Evolutionary conservation across 1,139 yeast genomes (phyloP).

Genomic region (Suhomyces chickasaworum): DNA sequence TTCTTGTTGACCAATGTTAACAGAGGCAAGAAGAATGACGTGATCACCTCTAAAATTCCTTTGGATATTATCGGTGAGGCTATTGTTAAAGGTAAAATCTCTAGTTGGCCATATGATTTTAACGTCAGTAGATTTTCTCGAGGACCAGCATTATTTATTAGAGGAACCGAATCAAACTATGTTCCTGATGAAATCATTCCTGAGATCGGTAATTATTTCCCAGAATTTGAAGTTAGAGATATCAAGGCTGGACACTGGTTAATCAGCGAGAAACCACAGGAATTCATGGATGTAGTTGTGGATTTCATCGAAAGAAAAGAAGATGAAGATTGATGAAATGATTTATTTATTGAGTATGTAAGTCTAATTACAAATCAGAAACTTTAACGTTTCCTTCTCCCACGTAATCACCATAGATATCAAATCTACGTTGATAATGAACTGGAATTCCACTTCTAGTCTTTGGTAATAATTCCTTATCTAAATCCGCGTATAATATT

Average conservation of each 20-base stretch:
- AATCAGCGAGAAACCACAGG: conserved; percentile 74
- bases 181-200: conserved; percentile 86
- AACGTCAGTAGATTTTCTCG: conserved; percentile 52
- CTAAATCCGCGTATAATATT: conserved; percentile 76
- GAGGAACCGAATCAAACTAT: conserved; percentile 77
- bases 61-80: conserved; percentile 65
- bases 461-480: conserved; percentile 59
- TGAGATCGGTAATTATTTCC: conserved; percentile 76
- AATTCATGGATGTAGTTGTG: conserved; percentile 58
- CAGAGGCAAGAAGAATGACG: conserved; percentile 42
- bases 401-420: conserved; percentile 73
- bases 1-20: conserved; percentile 74
- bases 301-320: conserved; percentile 63
- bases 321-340: conserved; percentile 30
- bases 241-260: conserved; percentile 92
- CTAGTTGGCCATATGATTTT: conserved; percentile 77
- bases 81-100: conserved; percentile 61
- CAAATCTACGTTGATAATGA: conserved; percentile 78
- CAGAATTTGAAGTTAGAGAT: conserved; percentile 71
- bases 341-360: neutral
- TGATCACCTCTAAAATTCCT: conserved; percentile 60
- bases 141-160: conserved; percentile 74
- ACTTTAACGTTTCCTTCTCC: conserved; percentile 44
- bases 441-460: conserved; percentile 80
- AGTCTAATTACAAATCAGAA: conserved; percentile 28